Percentiles rank a stretch among this genome's conserved stretches.
Evolutionary conservation across 2,329 filamentous ascomycete genomes (phyloP).

Genomic region (Sarocladium kiliense): DNA sequence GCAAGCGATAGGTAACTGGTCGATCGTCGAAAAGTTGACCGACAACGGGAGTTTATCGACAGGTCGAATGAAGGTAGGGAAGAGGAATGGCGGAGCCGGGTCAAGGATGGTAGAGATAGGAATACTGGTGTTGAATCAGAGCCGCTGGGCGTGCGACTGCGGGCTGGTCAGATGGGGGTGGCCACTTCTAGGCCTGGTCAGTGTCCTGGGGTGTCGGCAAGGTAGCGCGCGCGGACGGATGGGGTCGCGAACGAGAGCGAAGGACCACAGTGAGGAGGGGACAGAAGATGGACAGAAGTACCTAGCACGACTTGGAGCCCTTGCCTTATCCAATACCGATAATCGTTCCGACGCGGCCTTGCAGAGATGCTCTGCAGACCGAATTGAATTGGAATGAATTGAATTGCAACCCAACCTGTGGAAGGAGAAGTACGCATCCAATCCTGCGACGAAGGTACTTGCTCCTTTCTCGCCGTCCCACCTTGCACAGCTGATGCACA

Average conservation of each 20-base stretch:
- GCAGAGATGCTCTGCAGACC: too few species aligned
- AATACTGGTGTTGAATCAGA: background rate
- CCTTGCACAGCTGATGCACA: background rate
- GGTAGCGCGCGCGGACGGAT: background rate
- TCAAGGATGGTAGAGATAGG: constrained; percentile 1
- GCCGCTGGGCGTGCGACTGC: background rate
- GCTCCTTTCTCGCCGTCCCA: background rate
- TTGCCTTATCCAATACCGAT: too few species aligned
- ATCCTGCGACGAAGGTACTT: background rate
- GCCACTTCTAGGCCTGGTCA: background rate
- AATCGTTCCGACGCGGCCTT: too few species aligned
- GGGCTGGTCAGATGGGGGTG: constrained; percentile 1
- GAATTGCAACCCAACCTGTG: too few species aligned
- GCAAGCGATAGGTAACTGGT: background rate
- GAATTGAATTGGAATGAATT: too few species aligned
- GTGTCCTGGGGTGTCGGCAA: background rate
- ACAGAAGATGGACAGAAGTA: background rate
- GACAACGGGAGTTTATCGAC: background rate
- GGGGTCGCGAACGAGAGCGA: background rate
- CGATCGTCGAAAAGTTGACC: background rate
- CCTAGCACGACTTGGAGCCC: too few species aligned
- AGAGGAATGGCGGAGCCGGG: background rate
- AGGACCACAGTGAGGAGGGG: too few species aligned
- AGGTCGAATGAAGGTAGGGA: background rate
- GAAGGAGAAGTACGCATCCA: background rate